These are phyloP conservation scores for Rehmannia glutinosa DNA, from an alignment of 257 asterid genomes.

Conservation along the genomic window DNA sequence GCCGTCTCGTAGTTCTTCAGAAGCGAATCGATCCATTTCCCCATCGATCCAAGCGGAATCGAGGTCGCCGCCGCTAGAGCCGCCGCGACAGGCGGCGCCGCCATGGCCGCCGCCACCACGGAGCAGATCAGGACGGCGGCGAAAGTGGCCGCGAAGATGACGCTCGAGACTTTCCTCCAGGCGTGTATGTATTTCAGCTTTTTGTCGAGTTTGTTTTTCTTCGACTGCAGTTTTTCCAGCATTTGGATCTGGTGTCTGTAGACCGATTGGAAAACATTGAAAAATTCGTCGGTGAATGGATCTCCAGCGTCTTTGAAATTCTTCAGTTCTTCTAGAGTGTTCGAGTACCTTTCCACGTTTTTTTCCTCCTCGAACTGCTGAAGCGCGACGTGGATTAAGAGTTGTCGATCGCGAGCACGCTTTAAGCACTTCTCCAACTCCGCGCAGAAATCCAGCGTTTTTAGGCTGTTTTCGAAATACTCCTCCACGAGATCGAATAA, in stretches of 20 bases:
- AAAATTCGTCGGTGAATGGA: constrained; percentile 77
- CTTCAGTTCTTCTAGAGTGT: constrained; percentile 61
- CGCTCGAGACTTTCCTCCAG: constrained; percentile 72
- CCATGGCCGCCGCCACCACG: constrained; percentile 71
- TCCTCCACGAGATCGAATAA: constrained; percentile 85
- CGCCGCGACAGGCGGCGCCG: constrained; percentile 63
- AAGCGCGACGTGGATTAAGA: constrained; percentile 57
- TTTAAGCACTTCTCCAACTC: constrained; percentile 67
- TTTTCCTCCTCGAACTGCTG: constrained; percentile 61
- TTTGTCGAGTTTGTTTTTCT: constrained; percentile 66
- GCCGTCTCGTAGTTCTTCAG: constrained; percentile 44
- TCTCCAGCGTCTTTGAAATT: constrained; percentile 65
- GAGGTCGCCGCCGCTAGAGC: constrained; percentile 65
- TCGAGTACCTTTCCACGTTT: constrained; percentile 25
- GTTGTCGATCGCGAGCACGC: constrained; percentile 56
- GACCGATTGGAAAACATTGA: constrained; percentile 50
- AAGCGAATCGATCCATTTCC: constrained; percentile 57
- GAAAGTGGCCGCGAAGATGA: constrained; percentile 56
- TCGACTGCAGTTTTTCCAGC: constrained; percentile 63
- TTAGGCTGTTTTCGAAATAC: constrained; percentile 80
- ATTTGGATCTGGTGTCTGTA: constrained; percentile 55
- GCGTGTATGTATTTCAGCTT: constrained; percentile 48
- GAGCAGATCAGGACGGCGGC: constrained; percentile 65
- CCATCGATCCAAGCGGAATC: constrained; percentile 55
- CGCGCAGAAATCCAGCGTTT: constrained; percentile 76